Evolutionary conservation across 2,329 filamentous ascomycete species (phyloP).

Genomic region (Trichoderma asperellum): DNA sequence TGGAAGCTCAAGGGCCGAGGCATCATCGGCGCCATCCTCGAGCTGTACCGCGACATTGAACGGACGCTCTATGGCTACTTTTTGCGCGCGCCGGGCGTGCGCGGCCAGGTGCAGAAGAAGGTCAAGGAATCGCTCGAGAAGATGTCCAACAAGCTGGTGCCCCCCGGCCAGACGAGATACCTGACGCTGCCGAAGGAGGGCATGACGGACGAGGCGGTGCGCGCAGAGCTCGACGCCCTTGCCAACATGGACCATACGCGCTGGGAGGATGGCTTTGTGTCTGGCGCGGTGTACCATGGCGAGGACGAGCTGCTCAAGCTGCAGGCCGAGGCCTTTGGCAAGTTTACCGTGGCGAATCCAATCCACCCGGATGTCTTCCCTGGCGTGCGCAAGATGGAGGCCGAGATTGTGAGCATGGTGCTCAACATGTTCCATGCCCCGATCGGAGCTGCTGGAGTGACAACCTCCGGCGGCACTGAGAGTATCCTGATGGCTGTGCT

Average conservation of each 20-base stretch:
- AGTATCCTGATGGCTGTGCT: slow-evolving; percentile 96
- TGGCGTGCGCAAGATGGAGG: slow-evolving; percentile 98
- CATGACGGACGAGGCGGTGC: slow-evolving; percentile 77
- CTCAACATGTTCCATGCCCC: slow-evolving; percentile 88
- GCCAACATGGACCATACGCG: slow-evolving; percentile 88
- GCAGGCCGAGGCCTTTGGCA: slow-evolving; percentile 90
- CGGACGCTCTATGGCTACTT: slow-evolving; percentile 83
- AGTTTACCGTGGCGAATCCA: slow-evolving; percentile 93
- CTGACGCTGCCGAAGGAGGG: slow-evolving; percentile 80
- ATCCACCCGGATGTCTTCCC: slow-evolving; percentile 99
- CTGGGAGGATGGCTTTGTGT: slow-evolving; percentile 96
- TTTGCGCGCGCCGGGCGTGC: slow-evolving; percentile 83
- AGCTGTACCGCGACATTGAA: slow-evolving; percentile 72
- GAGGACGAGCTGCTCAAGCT: slow-evolving; percentile 79
- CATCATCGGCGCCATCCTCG: slow-evolving; percentile 74
- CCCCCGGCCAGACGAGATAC: slow-evolving; percentile 72
- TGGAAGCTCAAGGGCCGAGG: slow-evolving; percentile 90
- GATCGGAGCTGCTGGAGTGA: slow-evolving; percentile 80
- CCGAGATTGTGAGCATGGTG: slow-evolving; percentile 96
- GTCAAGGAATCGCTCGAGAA: slow-evolving; percentile 79
- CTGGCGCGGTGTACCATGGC: slow-evolving; percentile 94
- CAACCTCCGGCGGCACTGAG: slow-evolving; percentile 91
- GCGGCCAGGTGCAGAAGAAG: slow-evolving; percentile 81
- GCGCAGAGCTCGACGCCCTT: slow-evolving; percentile 77
- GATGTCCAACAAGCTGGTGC: slow-evolving; percentile 81